These are phyloP conservation scores for Salix koriyanagi DNA, from an alignment of 345 rosid genomes.

Conservation along the genomic window DNA sequence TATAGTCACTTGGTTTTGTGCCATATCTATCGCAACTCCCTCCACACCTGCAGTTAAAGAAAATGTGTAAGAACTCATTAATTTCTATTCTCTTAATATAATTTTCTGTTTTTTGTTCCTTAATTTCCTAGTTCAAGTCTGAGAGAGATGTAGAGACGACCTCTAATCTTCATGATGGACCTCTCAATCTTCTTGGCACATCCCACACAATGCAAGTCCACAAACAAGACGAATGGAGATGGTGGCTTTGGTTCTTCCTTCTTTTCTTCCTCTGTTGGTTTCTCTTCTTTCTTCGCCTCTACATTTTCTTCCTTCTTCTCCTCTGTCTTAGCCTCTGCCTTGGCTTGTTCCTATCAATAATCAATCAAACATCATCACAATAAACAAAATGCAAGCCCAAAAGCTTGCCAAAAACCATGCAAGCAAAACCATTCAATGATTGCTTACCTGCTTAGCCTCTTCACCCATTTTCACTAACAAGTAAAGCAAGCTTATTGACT, in stretches of 20 bases:
- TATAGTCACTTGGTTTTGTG: constrained; percentile 64
- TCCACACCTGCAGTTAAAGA: constrained; percentile 60
- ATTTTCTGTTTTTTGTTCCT: neutral
- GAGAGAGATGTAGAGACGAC: constrained; percentile 25
- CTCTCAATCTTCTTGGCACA: constrained; percentile 89
- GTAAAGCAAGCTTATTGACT: neutral
- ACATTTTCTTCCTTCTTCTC: constrained; percentile 24
- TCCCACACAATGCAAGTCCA: constrained; percentile 90
- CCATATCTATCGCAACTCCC: constrained; percentile 64
- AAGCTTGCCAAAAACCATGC: neutral
- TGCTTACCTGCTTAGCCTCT: constrained; percentile 65
- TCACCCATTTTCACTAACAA: constrained; percentile 51
- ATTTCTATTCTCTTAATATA: neutral
- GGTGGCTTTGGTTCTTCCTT: constrained; percentile 49
- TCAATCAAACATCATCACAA: neutral
- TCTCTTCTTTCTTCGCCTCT: constrained; percentile 31
- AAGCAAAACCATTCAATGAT: neutral
- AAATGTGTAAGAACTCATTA: neutral
- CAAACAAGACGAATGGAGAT: constrained; percentile 60
- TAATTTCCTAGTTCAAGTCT: neutral
- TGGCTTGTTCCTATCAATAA: constrained; percentile 24
- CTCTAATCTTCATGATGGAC: constrained; percentile 70
- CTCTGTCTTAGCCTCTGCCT: constrained; percentile 38
- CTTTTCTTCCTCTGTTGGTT: constrained; percentile 16
- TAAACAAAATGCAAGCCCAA: neutral